phyloP scores from a whole-genome alignment of 2,329 filamentous ascomycete species.

The Scedosporium dehoogii region DNA sequence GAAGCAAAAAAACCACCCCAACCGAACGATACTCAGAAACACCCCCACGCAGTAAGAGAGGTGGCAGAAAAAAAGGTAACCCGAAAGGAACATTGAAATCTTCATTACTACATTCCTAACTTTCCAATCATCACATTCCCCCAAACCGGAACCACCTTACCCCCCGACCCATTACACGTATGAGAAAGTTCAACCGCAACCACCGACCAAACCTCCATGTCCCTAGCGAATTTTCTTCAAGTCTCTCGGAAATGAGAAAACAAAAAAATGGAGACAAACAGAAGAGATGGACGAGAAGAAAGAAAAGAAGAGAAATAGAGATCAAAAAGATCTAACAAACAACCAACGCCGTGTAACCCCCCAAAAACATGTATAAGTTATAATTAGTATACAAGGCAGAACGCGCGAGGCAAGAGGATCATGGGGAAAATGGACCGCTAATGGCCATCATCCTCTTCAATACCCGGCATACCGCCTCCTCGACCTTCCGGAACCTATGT shows the following conservation, averaged over 20 bases:
- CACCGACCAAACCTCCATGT: not conserved
- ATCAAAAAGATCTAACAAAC: not conserved
- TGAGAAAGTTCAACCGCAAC: not conserved
- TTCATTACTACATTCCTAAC: not conserved
- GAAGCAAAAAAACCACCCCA: no score
- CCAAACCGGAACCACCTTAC: not conserved
- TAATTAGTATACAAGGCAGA: not conserved
- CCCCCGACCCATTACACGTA: not conserved
- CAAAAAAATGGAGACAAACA: not conserved
- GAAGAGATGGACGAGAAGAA: not conserved
- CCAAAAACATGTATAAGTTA: not conserved
- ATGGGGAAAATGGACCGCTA: not conserved
- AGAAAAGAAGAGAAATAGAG: not conserved
- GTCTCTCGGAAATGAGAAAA: not conserved
- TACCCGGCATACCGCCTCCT: slow-evolving; percentile 36
- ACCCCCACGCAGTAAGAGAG: not conserved
- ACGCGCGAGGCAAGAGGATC: not conserved
- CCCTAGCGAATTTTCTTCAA: not conserved
- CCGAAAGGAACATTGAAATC: not conserved
- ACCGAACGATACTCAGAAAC: not conserved
- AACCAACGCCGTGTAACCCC: not conserved
- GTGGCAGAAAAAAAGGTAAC: not conserved
- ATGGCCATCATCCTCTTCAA: slow-evolving; percentile 13
- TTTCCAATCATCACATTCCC: not conserved
- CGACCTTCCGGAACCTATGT: slow-evolving; percentile 52